These are phyloP conservation scores for Cenchrus americanus DNA, from an alignment of 176 grass and related monocot species.

Conservation along the genomic window DNA sequence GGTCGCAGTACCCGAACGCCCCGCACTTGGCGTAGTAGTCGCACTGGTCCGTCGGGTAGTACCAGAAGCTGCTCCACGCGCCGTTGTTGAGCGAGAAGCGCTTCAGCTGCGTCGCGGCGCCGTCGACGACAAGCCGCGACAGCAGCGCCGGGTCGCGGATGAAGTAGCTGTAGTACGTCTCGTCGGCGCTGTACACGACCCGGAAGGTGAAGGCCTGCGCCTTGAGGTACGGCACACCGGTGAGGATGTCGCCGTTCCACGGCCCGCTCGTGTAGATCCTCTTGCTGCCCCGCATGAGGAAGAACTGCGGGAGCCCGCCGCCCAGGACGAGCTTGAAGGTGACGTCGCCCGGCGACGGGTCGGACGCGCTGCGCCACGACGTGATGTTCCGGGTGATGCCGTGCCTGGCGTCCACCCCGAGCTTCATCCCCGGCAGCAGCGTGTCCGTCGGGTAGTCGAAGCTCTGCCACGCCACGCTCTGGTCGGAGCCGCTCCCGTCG, in stretches of 20 bases:
- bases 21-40: slow-evolving; percentile 56
- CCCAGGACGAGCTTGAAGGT: slow-evolving; percentile 44
- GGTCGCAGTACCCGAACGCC: slow-evolving; percentile 52
- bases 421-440: slow-evolving; percentile 61
- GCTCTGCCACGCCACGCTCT: slow-evolving; percentile 59
- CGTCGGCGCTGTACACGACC: slow-evolving; percentile 25
- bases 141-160: slow-evolving; percentile 25
- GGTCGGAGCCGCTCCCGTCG: not conserved
- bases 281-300: slow-evolving; percentile 23
- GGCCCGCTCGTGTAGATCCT: slow-evolving; percentile 54
- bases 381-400: slow-evolving; percentile 53
- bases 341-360: slow-evolving; percentile 55
- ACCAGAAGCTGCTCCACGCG: slow-evolving; percentile 50
- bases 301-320: slow-evolving; percentile 46
- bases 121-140: slow-evolving; percentile 17
- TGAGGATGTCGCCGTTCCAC: slow-evolving; percentile 54
- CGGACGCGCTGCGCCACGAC: slow-evolving; percentile 45
- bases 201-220: slow-evolving; percentile 33
- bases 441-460: slow-evolving; percentile 72
- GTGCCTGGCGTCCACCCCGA: slow-evolving; percentile 35
- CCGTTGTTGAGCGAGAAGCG: slow-evolving; percentile 30
- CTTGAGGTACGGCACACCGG: slow-evolving; percentile 47
- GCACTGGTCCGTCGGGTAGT: slow-evolving; percentile 56
- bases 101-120: slow-evolving; percentile 4
- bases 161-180: slow-evolving; percentile 51